These are phyloP conservation scores for Vishniacozyma victoriae DNA, from an alignment of 768 basidiomycete genomes.

Conservation along the genomic window DNA sequence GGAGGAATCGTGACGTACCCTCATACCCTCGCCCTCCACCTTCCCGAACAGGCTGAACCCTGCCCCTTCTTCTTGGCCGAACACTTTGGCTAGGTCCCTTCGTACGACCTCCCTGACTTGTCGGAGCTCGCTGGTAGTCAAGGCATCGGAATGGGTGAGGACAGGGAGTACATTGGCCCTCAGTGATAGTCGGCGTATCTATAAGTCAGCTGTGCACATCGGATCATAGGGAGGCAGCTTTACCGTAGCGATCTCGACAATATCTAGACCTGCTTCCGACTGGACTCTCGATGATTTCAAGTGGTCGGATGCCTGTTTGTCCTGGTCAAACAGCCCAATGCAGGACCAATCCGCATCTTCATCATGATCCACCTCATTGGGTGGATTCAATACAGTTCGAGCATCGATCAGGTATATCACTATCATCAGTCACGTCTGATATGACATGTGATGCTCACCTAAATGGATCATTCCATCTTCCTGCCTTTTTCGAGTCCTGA, in stretches of 20 bases:
- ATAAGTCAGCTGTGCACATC: conserved; percentile 1
- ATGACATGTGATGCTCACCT: conserved; percentile 13
- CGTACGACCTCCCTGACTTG: conserved; percentile 14
- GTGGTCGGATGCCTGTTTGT: too few relatives aligned
- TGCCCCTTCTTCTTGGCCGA: conserved; percentile 7
- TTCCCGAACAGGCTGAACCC: conserved; percentile 30
- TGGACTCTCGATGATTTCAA: neutral
- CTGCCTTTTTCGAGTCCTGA: conserved; percentile 14
- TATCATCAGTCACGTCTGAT: neutral
- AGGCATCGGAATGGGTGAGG: conserved; percentile 23
- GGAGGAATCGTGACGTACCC: neutral
- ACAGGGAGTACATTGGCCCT: conserved; percentile 32
- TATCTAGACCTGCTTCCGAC: neutral
- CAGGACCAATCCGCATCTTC: conserved; percentile 27
- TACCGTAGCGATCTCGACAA: conserved; percentile 29
- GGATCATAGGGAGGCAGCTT: neutral
- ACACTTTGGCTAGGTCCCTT: conserved; percentile 13
- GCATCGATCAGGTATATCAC: conserved; percentile 38
- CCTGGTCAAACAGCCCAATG: conserved; percentile 18
- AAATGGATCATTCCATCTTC: conserved; percentile 35
- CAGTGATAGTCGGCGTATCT: conserved; percentile 23
- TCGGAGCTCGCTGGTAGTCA: conserved; percentile 20
- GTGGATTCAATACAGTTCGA: conserved; percentile 17
- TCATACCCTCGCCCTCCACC: neutral
- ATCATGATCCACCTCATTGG: neutral